Conservation (phyloP, 2,329 filamentous ascomycete species). For the Verticillium isaacii region DNA sequence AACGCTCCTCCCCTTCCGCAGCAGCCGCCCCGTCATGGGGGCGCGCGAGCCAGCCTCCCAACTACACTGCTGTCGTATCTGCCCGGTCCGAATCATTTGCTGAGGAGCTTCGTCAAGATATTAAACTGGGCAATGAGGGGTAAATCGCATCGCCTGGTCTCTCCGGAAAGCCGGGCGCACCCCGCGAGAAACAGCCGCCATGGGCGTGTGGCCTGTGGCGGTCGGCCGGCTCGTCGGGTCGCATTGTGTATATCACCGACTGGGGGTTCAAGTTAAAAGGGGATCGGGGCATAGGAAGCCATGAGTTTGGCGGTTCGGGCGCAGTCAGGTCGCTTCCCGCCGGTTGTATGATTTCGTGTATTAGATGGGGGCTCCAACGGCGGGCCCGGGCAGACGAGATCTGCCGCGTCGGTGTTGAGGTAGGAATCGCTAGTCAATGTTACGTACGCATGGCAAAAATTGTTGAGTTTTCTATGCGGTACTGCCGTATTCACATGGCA, state of each 20-base stretch:
- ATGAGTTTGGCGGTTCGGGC: not conserved
- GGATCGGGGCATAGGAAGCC: not conserved
- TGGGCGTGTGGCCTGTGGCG: not conserved
- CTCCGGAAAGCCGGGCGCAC: not conserved
- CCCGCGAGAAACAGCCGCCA: not conserved
- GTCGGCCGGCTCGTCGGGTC: not conserved
- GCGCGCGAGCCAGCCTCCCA: constrained; percentile 81
- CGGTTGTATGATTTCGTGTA: not conserved
- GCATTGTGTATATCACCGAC: not conserved
- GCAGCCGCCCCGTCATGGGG: constrained; percentile 74
- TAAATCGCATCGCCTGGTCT: not conserved
- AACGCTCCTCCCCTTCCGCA: constrained; percentile 10
- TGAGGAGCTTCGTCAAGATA: not conserved
- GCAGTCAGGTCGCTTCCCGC: not conserved
- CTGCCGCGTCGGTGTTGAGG: not conserved
- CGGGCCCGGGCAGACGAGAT: not conserved
- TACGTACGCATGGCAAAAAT: not conserved
- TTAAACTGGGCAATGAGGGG: not conserved
- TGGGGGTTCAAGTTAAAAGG: not conserved
- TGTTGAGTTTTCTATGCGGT: not conserved
- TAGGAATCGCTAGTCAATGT: not conserved
- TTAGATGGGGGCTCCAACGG: not conserved
- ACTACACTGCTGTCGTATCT: constrained; percentile 38
- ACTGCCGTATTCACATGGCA: no score
- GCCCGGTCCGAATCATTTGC: not conserved